Base-by-base conservation (phyloP, 257 asterid species). In the Anisodus tanguticus region DNA sequence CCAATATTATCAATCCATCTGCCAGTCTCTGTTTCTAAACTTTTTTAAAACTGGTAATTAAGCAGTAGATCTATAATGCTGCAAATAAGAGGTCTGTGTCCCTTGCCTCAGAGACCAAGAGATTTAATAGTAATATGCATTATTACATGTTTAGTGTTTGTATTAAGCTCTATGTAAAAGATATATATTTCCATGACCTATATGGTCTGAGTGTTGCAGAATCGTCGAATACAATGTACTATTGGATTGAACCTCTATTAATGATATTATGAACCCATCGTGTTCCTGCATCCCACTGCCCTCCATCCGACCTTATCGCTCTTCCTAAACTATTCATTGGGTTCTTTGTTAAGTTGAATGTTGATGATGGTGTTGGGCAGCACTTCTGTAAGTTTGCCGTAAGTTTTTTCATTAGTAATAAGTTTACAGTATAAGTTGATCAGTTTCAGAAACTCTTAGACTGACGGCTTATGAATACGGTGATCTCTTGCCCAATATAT, bases 11-110 rank as follows among this genome's bases (percentile, higher is more conserved):
- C 12, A 70, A 93, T 82, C 67, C 95, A 26, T 90, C 93, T 15
- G 88, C 92, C 71, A 71, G 88, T 83, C 82, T 92, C 70, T 92
- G 97, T 86, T 92, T 85, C 86, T 92, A 80, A 92, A 93, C 70
- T 51, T 72, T 47, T 47, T 5, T 76, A 12, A 22, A 51, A 51
- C 45, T 7, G 63, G 63, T 47, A 76, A 51, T 22, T 76, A 26
- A 12, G 63, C 63, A 76, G 81, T 51, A 11, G 63, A 76, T 49
- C 81, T 51, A 76, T 76, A 51, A 51, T 71, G 63, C 81, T 76
- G 63, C 81, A 26, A 49, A 76, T 74, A 74, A 72, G 11, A 13
- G 17, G 81, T 22, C 62, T 71, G 35, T 5, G 7, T 26, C 78
- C 77, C 17, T 43, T 43, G 79, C 57, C 16, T 2, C 43, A 47